Percentiles rank a stretch among this genome's conserved stretches.
Evolutionary conservation across 208 protist species (phyloP).

Genomic region (Leishmania martiniquensis): DNA sequence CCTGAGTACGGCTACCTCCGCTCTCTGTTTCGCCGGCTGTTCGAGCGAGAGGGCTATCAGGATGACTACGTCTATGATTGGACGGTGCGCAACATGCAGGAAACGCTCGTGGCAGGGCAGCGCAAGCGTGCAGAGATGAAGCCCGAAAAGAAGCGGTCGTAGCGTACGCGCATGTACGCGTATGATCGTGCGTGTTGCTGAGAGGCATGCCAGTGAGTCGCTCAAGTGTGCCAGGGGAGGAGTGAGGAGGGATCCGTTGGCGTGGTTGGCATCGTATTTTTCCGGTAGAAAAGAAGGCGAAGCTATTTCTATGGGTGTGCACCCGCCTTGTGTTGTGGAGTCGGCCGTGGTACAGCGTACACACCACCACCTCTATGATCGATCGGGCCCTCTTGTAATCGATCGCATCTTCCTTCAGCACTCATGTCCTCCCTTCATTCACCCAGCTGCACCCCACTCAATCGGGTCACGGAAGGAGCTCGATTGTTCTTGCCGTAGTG

Average conservation of each 20-base stretch:
- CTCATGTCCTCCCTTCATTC: background rate
- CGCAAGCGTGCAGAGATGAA: conserved; percentile 12
- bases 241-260: background rate
- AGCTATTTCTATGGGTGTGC: background rate
- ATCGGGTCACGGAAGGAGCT: background rate
- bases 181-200: background rate
- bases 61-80: conserved; percentile 99
- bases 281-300: background rate
- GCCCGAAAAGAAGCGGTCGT: conserved; percentile 10
- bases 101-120: conserved; percentile 6
- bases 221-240: background rate
- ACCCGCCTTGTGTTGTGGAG: background rate
- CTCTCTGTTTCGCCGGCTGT: conserved; percentile 98
- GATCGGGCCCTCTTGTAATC: background rate
- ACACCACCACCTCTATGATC: background rate
- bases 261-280: background rate
- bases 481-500: background rate
- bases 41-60: conserved; percentile 96
- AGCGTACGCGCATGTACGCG: background rate
- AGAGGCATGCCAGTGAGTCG: background rate
- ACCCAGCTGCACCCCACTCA: background rate
- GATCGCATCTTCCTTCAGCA: background rate
- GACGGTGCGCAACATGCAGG: conserved; percentile 29
- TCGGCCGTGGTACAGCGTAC: background rate
- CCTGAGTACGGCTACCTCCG: conserved; percentile 99